Conservation (phyloP, 768 basidiomycete genomes). For the Tylopilus plumbeoviolaceoides region DNA sequence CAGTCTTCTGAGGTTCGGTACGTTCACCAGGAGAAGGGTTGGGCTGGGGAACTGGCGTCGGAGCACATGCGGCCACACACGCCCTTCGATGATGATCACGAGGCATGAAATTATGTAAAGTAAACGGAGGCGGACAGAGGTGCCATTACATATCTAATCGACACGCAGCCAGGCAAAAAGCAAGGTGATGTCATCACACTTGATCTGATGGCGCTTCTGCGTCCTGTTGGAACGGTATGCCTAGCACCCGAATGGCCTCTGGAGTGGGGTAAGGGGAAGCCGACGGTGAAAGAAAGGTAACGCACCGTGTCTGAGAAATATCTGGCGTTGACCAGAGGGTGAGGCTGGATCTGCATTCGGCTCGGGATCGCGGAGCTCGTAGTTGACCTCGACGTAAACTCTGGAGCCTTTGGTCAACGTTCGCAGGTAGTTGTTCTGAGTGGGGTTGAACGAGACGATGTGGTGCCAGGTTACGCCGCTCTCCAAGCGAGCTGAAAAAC, state of each 20-base stretch:
- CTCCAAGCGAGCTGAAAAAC: conserved; percentile 45
- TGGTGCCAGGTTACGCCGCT: conserved; percentile 69
- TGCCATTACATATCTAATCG: conserved; percentile 1
- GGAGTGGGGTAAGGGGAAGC: conserved; percentile 8
- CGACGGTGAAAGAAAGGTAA: not conserved
- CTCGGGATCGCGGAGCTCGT: conserved; percentile 72
- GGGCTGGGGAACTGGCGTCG: conserved; percentile 35
- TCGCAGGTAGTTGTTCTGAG: conserved; percentile 58
- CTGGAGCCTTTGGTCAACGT: conserved; percentile 64
- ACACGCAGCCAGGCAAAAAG: not conserved
- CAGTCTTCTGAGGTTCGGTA: conserved; percentile 25
- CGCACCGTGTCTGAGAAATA: conserved; percentile 78
- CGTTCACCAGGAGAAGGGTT: conserved; percentile 30
- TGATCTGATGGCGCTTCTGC: conserved; percentile 18
- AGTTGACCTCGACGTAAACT: conserved; percentile 80
- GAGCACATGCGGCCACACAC: conserved; percentile 34
- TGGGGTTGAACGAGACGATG: conserved; percentile 66
- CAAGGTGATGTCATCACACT: conserved; percentile 5
- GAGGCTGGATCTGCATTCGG: conserved; percentile 59
- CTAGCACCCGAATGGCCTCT: conserved; percentile 56
- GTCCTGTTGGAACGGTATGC: conserved; percentile 26
- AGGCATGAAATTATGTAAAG: conserved; percentile 26
- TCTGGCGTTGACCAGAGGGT: conserved; percentile 72
- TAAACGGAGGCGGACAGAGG: conserved; percentile 1
- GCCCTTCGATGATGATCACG: conserved; percentile 39